Evolutionary conservation across 2,329 filamentous ascomycete genomes (phyloP).

Genomic region (Fusarium chuoi): DNA sequence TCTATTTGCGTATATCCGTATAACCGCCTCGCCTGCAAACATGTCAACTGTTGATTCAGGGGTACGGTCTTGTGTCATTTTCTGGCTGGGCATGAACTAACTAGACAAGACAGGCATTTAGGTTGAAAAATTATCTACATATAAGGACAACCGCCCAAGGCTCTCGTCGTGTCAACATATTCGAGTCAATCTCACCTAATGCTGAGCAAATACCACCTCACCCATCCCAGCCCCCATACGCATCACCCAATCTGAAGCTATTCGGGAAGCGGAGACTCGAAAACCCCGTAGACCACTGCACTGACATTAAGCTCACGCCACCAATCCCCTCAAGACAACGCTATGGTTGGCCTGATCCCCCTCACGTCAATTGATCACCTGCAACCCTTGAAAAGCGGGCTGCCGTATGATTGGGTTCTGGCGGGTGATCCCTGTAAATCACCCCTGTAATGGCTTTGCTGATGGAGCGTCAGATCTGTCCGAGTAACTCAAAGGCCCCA

Average conservation of each 20-base stretch:
- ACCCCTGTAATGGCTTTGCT: background rate
- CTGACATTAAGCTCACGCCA: slow-evolving; percentile 21
- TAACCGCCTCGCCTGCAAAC: background rate
- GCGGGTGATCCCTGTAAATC: background rate
- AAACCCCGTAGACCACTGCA: background rate
- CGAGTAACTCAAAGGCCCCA: slow-evolving; percentile 36
- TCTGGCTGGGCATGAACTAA: accelerated
- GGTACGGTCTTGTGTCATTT: background rate
- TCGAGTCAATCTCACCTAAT: background rate
- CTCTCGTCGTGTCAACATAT: background rate
- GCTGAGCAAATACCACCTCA: background rate
- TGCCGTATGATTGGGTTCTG: background rate
- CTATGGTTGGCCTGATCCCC: slow-evolving; percentile 5
- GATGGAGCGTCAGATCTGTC: slow-evolving; percentile 27
- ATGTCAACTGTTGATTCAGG: background rate
- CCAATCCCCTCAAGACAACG: background rate
- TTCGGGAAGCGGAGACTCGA: background rate
- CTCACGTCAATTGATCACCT: slow-evolving; percentile 7
- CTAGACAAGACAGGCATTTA: accelerated
- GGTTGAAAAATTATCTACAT: background rate
- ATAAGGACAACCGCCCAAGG: background rate
- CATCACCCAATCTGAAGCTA: background rate
- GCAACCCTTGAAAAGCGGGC: slow-evolving; percentile 13
- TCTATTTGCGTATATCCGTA: background rate
- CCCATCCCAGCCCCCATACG: background rate